These are phyloP conservation scores for Aureobasidium subglaciale DNA, from an alignment of 2,329 filamentous ascomycete genomes.

Conservation along the genomic window DNA sequence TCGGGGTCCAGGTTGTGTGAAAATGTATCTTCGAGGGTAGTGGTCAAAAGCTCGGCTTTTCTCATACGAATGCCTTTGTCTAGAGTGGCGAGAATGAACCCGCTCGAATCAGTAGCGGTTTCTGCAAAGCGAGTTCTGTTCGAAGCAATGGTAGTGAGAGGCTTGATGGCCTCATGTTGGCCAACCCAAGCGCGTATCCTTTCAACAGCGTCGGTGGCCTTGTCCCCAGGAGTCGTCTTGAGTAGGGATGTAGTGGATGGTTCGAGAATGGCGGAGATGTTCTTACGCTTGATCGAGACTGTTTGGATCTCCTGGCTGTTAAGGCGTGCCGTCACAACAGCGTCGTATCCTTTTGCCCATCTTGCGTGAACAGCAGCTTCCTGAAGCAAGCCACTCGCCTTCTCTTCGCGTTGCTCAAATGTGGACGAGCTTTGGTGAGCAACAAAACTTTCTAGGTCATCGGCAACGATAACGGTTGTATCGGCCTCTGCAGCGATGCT, in stretches of 20 bases:
- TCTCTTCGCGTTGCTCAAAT: slow-evolving; percentile 25
- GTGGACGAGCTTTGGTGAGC: slow-evolving; percentile 14
- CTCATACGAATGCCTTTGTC: slow-evolving; percentile 42
- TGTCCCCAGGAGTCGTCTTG: slow-evolving; percentile 19
- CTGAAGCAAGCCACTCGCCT: slow-evolving; percentile 24
- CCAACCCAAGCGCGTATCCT: slow-evolving; percentile 37
- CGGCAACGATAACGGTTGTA: slow-evolving; percentile 15
- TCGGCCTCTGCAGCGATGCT: slow-evolving; percentile 8
- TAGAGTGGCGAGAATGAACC: slow-evolving; percentile 41
- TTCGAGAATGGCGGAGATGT: slow-evolving; percentile 33
- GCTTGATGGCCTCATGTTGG: slow-evolving; percentile 37
- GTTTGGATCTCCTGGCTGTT: neutral
- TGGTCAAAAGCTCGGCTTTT: neutral
- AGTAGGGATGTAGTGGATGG: slow-evolving; percentile 17
- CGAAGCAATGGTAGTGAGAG: slow-evolving; percentile 40
- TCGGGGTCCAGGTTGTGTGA: slow-evolving; percentile 16
- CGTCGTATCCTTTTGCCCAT: slow-evolving; percentile 23
- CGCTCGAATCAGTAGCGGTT: slow-evolving; percentile 36
- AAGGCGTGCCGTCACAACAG: slow-evolving; percentile 2
- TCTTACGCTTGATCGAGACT: slow-evolving; percentile 31
- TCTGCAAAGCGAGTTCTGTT: slow-evolving; percentile 44
- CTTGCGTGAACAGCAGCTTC: slow-evolving; percentile 30
- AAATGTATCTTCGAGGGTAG: neutral
- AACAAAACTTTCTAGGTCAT: slow-evolving; percentile 17
- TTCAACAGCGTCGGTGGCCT: slow-evolving; percentile 20